Conservation (phyloP, 805 yeast species). For the Candida wancherniae region DNA sequence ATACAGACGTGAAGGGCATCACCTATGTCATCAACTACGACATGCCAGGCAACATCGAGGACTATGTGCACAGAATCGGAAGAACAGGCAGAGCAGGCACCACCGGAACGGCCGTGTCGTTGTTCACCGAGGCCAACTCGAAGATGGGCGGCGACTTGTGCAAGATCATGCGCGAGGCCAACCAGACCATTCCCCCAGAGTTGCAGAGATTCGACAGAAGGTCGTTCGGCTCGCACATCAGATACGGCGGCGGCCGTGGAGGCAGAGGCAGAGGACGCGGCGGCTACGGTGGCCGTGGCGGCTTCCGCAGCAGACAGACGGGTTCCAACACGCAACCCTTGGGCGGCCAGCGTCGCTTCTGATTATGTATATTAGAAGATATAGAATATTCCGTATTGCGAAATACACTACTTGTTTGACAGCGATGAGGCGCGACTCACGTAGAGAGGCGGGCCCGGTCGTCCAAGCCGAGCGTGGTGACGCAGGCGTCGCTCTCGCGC, state of each 20-base stretch:
- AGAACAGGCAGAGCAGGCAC: constrained; percentile 99
- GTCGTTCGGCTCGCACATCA: constrained; percentile 60
- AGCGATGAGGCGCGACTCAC: too few species aligned
- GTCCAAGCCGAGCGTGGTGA: too few species aligned
- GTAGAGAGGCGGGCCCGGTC: too few species aligned
- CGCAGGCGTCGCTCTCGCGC: too few species aligned
- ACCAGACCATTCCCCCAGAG: constrained; percentile 81
- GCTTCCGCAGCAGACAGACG: constrained; percentile 39
- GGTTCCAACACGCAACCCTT: constrained; percentile 52
- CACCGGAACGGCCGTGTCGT: constrained; percentile 89
- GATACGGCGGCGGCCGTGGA: constrained; percentile 51
- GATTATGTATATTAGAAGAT: too few species aligned
- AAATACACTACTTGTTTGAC: too few species aligned
- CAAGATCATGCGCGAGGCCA: constrained; percentile 90
- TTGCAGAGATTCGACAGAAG: constrained; percentile 60
- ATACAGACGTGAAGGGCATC: constrained; percentile 93
- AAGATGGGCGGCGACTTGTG: constrained; percentile 87
- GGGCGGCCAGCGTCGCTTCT: constrained; percentile 47
- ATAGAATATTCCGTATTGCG: too few species aligned
- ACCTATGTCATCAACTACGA: constrained; percentile 90
- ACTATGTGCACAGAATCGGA: constrained; percentile 97
- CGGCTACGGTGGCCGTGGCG: constrained; percentile 36
- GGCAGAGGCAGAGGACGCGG: constrained; percentile 37
- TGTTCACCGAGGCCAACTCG: constrained; percentile 84
- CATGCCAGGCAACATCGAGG: constrained; percentile 98